These are phyloP conservation scores for Colletotrichum kahawae DNA, from an alignment of 2,329 filamentous ascomycete species.

Conservation along the genomic window DNA sequence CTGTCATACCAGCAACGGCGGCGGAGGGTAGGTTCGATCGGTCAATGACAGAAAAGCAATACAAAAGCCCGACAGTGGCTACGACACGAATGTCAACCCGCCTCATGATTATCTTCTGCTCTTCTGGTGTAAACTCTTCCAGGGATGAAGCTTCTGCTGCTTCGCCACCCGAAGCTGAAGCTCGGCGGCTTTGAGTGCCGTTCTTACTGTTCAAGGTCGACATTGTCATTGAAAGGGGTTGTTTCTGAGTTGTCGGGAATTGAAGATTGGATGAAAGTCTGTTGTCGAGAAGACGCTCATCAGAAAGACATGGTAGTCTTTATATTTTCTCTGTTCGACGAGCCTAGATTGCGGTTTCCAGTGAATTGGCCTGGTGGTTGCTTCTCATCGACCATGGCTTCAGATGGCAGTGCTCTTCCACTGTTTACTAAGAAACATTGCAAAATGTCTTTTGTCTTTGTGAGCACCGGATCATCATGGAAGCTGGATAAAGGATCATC, in stretches of 20 bases:
- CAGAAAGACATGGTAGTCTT: neutral
- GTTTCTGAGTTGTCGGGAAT: neutral
- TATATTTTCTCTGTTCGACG: neutral
- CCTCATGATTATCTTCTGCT: conserved; percentile 3
- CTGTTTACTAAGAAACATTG: neutral
- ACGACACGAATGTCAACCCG: conserved; percentile 37
- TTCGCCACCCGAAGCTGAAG: neutral
- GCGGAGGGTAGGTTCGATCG: conserved; percentile 21
- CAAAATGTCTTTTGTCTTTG: neutral
- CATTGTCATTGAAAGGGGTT: neutral
- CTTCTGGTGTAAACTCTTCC: neutral
- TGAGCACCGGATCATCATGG: neutral
- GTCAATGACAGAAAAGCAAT: conserved; percentile 26
- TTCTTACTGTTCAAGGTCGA: neutral
- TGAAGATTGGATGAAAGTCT: accelerated
- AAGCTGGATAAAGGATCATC: neutral
- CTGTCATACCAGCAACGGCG: conserved; percentile 22
- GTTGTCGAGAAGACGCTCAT: accelerated
- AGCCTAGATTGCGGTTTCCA: neutral
- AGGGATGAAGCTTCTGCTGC: neutral
- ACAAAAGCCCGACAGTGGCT: conserved; percentile 27
- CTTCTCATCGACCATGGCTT: neutral
- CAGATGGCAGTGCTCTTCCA: neutral
- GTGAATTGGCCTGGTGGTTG: neutral
- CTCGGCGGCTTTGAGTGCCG: neutral